These are phyloP conservation scores for Sarocladiaceae sp. DNA, from an alignment of 2,329 filamentous ascomycete species.

Conservation along the genomic window DNA sequence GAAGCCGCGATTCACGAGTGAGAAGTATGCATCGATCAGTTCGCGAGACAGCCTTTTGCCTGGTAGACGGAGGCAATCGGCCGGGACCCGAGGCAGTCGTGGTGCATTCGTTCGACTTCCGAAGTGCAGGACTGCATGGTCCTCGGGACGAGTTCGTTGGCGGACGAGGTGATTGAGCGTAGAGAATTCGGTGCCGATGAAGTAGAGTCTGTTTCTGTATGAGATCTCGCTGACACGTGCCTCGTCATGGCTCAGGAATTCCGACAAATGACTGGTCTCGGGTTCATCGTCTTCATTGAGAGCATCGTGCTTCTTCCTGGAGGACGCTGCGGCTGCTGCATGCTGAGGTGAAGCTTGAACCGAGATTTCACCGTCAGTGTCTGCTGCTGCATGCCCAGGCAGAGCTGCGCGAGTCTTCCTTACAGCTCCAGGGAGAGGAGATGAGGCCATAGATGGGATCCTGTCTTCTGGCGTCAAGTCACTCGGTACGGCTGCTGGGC, in stretches of 20 bases:
- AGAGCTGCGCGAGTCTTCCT: neutral
- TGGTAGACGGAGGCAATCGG: constrained; percentile 4
- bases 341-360: neutral
- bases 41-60: neutral
- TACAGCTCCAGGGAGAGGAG: neutral
- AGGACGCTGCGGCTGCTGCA: no score
- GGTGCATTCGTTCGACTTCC: constrained; percentile 28
- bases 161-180: constrained; percentile 49
- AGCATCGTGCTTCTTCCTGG: neutral
- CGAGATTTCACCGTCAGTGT: neutral
- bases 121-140: constrained; percentile 27
- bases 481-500: no score
- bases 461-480: no score
- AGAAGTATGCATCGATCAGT: constrained; percentile 41
- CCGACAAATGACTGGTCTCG: neutral
- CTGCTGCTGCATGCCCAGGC: neutral
- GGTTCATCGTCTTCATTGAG: neutral
- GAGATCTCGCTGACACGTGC: neutral
- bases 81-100: neutral
- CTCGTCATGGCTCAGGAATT: neutral
- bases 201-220: constrained; percentile 17
- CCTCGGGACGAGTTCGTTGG: constrained; percentile 29
- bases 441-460: no score
- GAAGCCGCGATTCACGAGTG: constrained; percentile 29
- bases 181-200: constrained; percentile 49